Conservation (phyloP, 345 rosid species). For the Firmiana major region DNA sequence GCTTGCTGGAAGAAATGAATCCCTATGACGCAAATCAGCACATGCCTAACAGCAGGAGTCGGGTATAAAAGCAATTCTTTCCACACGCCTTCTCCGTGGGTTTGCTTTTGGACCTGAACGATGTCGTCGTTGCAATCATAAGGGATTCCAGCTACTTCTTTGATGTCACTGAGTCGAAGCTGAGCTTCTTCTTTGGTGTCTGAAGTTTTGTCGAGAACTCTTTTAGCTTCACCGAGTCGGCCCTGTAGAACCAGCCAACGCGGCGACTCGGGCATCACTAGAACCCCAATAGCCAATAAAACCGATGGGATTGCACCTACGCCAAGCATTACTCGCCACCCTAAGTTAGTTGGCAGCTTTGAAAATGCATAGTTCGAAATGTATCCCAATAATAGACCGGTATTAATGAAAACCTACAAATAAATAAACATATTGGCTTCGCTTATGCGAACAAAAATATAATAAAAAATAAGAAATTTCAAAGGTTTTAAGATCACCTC, state of each 20-base stretch:
- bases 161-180: conserved; percentile 66
- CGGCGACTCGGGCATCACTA: conserved; percentile 94
- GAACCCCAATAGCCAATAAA: conserved; percentile 46
- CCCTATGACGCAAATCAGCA: conserved; percentile 61
- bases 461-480: background rate
- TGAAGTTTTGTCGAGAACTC: conserved; percentile 72
- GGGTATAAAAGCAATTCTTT: conserved; percentile 62
- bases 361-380: conserved; percentile 77
- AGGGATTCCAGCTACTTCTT: conserved; percentile 78
- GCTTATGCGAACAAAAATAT: conserved; percentile 30
- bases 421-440: conserved; percentile 29
- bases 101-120: conserved; percentile 36
- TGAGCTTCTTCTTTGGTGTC: conserved; percentile 57
- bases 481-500: too few relatives aligned
- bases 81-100: conserved; percentile 79
- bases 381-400: conserved; percentile 70
- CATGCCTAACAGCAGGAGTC: conserved; percentile 65
- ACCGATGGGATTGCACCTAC: conserved; percentile 69
- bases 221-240: conserved; percentile 70
- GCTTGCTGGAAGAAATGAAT: conserved; percentile 92
- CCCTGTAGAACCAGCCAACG: conserved; percentile 97
- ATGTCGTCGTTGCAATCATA: conserved; percentile 67
- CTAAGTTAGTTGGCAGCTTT: conserved; percentile 42
- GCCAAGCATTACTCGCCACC: conserved; percentile 94
- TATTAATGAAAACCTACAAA: conserved; percentile 70